phyloP scores from a whole-genome alignment of 768 basidiomycete genomes.

The Calvatia gigantea region DNA sequence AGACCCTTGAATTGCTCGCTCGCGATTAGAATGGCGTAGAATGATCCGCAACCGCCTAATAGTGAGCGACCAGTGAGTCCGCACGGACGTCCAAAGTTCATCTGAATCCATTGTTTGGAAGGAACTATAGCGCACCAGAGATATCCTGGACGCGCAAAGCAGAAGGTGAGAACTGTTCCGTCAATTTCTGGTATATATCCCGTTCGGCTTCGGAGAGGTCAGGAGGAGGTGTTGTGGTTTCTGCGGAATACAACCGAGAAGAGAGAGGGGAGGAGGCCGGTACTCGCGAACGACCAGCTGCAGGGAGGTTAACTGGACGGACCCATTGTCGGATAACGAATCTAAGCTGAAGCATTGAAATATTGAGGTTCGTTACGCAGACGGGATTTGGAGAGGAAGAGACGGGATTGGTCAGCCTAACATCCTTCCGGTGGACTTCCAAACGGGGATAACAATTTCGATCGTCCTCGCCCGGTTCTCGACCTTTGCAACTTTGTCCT shows the following conservation, averaged over 20 bases:
- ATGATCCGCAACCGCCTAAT: slow-evolving; percentile 93
- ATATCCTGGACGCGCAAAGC: slow-evolving; percentile 87
- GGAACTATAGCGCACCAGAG: slow-evolving; percentile 62
- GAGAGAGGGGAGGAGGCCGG: neutral
- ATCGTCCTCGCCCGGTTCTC: neutral
- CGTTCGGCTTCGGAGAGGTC: slow-evolving; percentile 59
- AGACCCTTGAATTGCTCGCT: slow-evolving; percentile 85
- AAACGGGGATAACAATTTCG: neutral
- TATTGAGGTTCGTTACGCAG: neutral
- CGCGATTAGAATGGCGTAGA: slow-evolving; percentile 89
- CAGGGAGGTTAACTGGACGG: slow-evolving; percentile 3
- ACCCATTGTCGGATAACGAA: neutral
- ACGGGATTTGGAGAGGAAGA: neutral
- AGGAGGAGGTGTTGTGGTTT: slow-evolving; percentile 20
- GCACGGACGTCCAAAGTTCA: neutral
- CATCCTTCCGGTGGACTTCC: neutral
- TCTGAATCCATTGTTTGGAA: neutral
- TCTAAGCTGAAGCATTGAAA: slow-evolving; percentile 3
- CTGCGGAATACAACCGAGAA: slow-evolving; percentile 11
- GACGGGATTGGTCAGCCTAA: slow-evolving; percentile 1
- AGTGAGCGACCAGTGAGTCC: neutral
- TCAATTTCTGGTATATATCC: slow-evolving; percentile 69
- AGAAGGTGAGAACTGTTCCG: slow-evolving; percentile 71
- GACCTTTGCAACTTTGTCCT: neutral
- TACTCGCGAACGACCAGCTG: slow-evolving; percentile 21